Base-by-base conservation (phyloP, 1,284 basidiomycete species). In the Singerocomus rubriflavus region DNA sequence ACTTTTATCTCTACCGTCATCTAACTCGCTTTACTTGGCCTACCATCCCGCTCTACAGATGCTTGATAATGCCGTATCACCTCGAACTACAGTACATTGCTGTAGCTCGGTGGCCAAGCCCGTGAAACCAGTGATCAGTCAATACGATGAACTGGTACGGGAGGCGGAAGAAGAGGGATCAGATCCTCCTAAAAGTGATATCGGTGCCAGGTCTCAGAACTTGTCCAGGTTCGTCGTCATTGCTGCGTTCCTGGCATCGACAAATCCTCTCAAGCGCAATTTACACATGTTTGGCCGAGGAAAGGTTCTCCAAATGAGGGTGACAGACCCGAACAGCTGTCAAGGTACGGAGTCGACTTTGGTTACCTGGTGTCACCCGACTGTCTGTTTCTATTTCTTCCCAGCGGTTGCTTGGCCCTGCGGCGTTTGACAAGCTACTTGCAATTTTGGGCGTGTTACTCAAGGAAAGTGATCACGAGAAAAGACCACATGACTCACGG, bases 221-320 rank as follows among this genome's bases (percentile, higher is more conserved):
- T 73, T 90, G 29, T 74, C 73, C 26, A 73, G 86, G 56, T 94
- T 86, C 61, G 75, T 96, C 16, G 71, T 96, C 11, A 68, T 96
- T 8, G 89, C 93, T 0, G 81, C 88, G 0, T 97, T 88, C 65
- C 71, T 95, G 31, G 92, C 92, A 2, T 91, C 88, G 40, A 91
- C 88, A 51, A 97, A 97, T 65, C 93, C 93, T 0, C 68, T 84
- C 0, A 88, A 85, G 60, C 84, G 83, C 7, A 93, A 97, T 66
- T 50, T 91, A 55, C 75, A 87, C 29, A 85, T 94, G 76, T 92
- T 94, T 67, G 87, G 88, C 6, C 66, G 86, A 12, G 82, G 84
- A 73, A 75, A 7, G 71, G 71, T 6, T 78, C 79, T 9, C 68
- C 71, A 56, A 67, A 61, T 67, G 55, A 70, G 50, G 52, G 72